Conservation (phyloP, 1,284 basidiomycete species). For the Abortiporus biennis region DNA sequence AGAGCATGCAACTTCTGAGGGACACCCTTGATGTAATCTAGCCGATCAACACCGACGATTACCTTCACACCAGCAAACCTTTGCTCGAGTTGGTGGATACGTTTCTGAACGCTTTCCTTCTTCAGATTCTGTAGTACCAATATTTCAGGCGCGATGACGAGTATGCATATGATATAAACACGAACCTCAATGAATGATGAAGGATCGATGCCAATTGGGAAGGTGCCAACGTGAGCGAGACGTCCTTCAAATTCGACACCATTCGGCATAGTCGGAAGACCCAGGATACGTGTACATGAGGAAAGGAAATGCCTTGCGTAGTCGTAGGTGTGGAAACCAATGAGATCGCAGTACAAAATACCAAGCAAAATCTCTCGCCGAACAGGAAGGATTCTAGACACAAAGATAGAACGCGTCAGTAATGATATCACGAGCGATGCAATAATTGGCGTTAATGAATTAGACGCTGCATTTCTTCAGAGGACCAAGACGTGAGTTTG, state of each 20-base stretch:
- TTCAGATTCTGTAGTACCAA: slow-evolving; percentile 55
- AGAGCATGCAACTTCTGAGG: slow-evolving; percentile 97
- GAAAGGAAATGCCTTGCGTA: slow-evolving; percentile 99
- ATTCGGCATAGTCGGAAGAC: slow-evolving; percentile 96
- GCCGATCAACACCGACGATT: slow-evolving; percentile 95
- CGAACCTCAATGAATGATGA: slow-evolving; percentile 79
- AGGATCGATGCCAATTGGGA: slow-evolving; percentile 98
- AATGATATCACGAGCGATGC: background rate
- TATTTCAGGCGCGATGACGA: slow-evolving; percentile 1
- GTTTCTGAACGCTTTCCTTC: slow-evolving; percentile 72
- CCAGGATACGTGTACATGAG: slow-evolving; percentile 94
- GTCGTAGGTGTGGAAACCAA: slow-evolving; percentile 99
- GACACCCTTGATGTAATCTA: slow-evolving; percentile 99
- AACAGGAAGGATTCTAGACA: slow-evolving; percentile 84
- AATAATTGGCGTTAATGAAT: background rate
- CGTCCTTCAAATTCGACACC: slow-evolving; percentile 95
- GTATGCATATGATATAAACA: background rate
- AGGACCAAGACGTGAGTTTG: too few species aligned
- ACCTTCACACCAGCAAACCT: slow-evolving; percentile 95
- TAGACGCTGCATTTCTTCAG: slow-evolving; percentile 4
- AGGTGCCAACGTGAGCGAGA: slow-evolving; percentile 95
- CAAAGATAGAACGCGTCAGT: background rate
- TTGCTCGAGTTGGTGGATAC: slow-evolving; percentile 79
- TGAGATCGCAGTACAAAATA: slow-evolving; percentile 92
- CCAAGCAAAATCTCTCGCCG: slow-evolving; percentile 95